These are phyloP conservation scores for Melampsora abietis-canadensis DNA, from an alignment of 1,284 basidiomycete species.

Conservation along the genomic window DNA sequence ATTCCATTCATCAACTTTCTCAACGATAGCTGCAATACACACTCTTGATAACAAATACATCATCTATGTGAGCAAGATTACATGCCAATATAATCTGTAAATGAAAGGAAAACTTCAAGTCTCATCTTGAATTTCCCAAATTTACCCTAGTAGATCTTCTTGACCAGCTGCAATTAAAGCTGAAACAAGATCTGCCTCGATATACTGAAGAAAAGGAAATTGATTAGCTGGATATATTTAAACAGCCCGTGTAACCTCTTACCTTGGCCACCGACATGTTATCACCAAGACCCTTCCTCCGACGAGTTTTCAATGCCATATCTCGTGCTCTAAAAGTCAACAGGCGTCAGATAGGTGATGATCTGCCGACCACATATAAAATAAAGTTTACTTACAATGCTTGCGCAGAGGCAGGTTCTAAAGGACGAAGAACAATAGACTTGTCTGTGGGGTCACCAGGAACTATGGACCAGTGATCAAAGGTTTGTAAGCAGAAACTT, in stretches of 20 bases:
- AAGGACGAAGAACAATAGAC: constrained; percentile 85
- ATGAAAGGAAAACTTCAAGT: not conserved
- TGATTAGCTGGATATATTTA: not conserved
- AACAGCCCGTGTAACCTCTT: not conserved
- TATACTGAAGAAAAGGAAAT: constrained; percentile 14
- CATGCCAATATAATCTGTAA: not conserved
- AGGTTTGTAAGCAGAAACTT: constrained; percentile 91
- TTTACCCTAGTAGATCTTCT: constrained; percentile 38
- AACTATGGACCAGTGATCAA: constrained; percentile 97
- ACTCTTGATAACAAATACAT: not conserved
- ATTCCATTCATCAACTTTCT: not conserved
- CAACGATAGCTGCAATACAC: not conserved
- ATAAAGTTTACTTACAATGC: constrained; percentile 54
- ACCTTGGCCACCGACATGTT: constrained; percentile 44
- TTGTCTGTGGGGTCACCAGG: constrained; percentile 97
- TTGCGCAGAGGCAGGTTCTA: constrained; percentile 95
- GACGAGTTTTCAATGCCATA: constrained; percentile 89
- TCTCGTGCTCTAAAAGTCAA: constrained; percentile 69
- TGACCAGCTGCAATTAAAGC: constrained; percentile 40
- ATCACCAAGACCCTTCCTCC: constrained; percentile 85
- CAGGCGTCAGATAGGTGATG: not conserved
- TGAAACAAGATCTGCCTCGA: constrained; percentile 39
- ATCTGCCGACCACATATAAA: no score
- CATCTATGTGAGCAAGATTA: not conserved
- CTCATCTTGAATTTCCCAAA: not conserved